Conservation (phyloP, 371 early-diverging fungal genomes). For the Zopfochytrium polystomum region DNA sequence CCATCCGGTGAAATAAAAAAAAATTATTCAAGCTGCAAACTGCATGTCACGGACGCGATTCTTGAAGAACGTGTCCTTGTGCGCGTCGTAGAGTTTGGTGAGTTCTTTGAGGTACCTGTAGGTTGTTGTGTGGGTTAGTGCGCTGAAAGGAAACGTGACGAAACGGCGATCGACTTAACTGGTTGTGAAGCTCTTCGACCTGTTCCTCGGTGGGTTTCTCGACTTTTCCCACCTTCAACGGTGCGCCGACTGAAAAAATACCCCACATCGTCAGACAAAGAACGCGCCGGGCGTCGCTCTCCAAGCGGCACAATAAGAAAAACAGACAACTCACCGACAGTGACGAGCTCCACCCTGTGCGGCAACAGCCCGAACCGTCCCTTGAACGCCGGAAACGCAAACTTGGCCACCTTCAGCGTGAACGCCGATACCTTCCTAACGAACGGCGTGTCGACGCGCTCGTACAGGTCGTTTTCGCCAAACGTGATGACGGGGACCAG, state of each 20-base stretch:
- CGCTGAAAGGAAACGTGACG: not conserved
- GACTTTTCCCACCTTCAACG: constrained; percentile 34
- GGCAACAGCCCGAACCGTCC: constrained; percentile 41
- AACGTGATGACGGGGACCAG: constrained; percentile 49
- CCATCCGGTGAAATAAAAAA: no score
- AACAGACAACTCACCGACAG: constrained; percentile 44
- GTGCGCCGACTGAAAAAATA: no score
- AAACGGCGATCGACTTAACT: constrained; percentile 12
- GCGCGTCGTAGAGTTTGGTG: constrained; percentile 38
- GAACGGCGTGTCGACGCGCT: constrained; percentile 29
- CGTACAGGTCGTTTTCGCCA: constrained; percentile 52
- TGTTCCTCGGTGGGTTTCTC: constrained; percentile 42
- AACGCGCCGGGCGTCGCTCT: not conserved
- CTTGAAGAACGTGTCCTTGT: constrained; percentile 39
- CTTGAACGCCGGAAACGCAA: constrained; percentile 38
- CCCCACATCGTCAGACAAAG: constrained; percentile 4
- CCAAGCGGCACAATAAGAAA: constrained; percentile 4
- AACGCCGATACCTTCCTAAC: constrained; percentile 22
- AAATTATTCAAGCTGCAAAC: constrained; percentile 7
- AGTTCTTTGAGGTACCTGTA: constrained; percentile 38
- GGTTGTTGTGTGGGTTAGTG: not conserved
- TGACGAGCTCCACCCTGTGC: constrained; percentile 25
- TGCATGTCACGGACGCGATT: constrained; percentile 36
- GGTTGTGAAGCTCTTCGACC: constrained; percentile 39
- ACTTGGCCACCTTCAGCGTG: constrained; percentile 26